Conservation (phyloP, 768 basidiomycete genomes). For the Rubroboletus pulcherrimus region DNA sequence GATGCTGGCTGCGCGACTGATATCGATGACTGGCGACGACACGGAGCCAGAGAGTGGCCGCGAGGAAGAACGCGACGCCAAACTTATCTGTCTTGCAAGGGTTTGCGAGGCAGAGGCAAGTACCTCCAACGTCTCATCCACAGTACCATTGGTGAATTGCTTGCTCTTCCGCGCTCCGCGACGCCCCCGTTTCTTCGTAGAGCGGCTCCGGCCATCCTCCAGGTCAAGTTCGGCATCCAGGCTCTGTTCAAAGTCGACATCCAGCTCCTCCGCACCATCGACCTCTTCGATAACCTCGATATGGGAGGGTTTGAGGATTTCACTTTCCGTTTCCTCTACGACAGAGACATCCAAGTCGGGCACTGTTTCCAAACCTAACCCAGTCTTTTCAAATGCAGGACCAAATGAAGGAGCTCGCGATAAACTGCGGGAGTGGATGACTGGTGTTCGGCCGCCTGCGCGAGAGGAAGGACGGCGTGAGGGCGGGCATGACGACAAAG, state of each 20-base stretch:
- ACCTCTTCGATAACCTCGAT: slow-evolving; percentile 38
- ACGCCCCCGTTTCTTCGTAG: slow-evolving; percentile 77
- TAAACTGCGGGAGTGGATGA: slow-evolving; percentile 50
- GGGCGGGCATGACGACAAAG: slow-evolving; percentile 58
- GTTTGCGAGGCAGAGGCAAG: slow-evolving; percentile 79
- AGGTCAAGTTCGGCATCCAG: slow-evolving; percentile 27
- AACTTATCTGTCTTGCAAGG: slow-evolving; percentile 80
- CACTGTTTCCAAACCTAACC: slow-evolving; percentile 47
- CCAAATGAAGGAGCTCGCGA: slow-evolving; percentile 63
- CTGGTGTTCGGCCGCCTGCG: slow-evolving; percentile 53
- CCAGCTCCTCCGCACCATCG: slow-evolving; percentile 34
- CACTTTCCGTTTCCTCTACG: slow-evolving; percentile 42
- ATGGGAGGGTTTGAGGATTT: slow-evolving; percentile 21
- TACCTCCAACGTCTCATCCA: slow-evolving; percentile 59
- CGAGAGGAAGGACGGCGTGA: slow-evolving; percentile 73
- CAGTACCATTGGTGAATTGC: slow-evolving; percentile 20
- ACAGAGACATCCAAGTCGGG: slow-evolving; percentile 43
- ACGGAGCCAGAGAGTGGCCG: slow-evolving; percentile 19
- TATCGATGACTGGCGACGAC: slow-evolving; percentile 19
- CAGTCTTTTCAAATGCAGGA: slow-evolving; percentile 41
- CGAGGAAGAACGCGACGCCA: slow-evolving; percentile 51
- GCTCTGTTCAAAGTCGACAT: slow-evolving; percentile 13
- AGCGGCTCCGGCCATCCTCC: slow-evolving; percentile 44
- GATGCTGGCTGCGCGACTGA: slow-evolving; percentile 23
- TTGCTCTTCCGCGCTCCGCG: slow-evolving; percentile 82